Conservation (phyloP, 352 stramenopile species). For the Pythium monospermum region DNA sequence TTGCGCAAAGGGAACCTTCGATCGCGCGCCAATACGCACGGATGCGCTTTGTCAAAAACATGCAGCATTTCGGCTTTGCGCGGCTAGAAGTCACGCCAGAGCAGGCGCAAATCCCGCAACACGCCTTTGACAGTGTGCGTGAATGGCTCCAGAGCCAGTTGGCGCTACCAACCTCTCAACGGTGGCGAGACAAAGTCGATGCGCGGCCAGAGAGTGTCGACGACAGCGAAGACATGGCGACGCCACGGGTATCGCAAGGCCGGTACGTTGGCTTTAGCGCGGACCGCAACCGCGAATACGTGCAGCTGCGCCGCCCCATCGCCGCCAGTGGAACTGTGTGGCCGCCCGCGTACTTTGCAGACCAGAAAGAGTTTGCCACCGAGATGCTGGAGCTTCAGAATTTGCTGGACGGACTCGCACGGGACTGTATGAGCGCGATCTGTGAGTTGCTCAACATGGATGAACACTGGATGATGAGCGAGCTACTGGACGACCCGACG, state of each 20-base stretch:
- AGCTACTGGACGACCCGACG: slow-evolving; percentile 59
- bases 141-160: slow-evolving; percentile 57
- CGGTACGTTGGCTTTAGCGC: slow-evolving; percentile 68
- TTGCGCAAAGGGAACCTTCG: slow-evolving; percentile 28
- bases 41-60: slow-evolving; percentile 59
- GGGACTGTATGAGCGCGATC: slow-evolving; percentile 72
- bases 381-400: slow-evolving; percentile 56
- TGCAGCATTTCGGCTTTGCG: slow-evolving; percentile 71
- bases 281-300: slow-evolving; percentile 73
- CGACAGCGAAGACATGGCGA: slow-evolving; percentile 20
- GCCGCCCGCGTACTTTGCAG: slow-evolving; percentile 61
- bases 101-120: slow-evolving; percentile 47
- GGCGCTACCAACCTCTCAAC: slow-evolving; percentile 35
- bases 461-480: slow-evolving; percentile 49
- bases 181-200: slow-evolving; percentile 75
- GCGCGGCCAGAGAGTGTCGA: slow-evolving; percentile 12
- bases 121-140: slow-evolving; percentile 56
- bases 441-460: slow-evolving; percentile 71
- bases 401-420: slow-evolving; percentile 56
- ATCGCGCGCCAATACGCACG: slow-evolving; percentile 51
- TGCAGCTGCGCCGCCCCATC: slow-evolving; percentile 68
- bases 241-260: slow-evolving; percentile 53
- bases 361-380: slow-evolving; percentile 45
- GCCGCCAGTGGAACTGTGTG: slow-evolving; percentile 65
- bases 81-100: slow-evolving; percentile 57